Conservation (phyloP, 495 filamentous ascomycete genomes). For the Aspergillus avenaceus region DNA sequence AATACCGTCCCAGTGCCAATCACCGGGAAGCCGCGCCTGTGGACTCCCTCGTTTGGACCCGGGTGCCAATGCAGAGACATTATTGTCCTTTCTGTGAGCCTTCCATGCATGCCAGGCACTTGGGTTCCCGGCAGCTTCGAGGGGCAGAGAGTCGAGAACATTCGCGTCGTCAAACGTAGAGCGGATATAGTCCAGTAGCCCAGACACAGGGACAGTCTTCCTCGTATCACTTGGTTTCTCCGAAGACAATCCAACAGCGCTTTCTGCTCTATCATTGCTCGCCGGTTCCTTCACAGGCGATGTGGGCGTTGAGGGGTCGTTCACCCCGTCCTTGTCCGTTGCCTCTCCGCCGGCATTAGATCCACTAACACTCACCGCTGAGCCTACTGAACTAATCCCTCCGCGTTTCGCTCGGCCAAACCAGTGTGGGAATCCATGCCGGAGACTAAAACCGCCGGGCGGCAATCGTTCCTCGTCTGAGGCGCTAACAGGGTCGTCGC, state of each 20-base stretch:
- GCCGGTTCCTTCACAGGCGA: conserved; percentile 1
- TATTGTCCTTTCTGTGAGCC: conserved; percentile 49
- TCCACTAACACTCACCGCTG: conserved; percentile 33
- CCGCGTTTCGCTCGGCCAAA: conserved; percentile 53
- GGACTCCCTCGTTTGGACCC: conserved; percentile 28
- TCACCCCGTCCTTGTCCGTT: not conserved
- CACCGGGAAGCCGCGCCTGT: conserved; percentile 58
- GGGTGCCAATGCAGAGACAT: conserved; percentile 3
- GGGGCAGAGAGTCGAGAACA: conserved; percentile 72
- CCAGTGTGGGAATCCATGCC: conserved; percentile 89
- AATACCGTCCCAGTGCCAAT: conserved; percentile 96
- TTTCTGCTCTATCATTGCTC: conserved; percentile 4
- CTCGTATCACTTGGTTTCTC: conserved; percentile 19
- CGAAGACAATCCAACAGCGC: conserved; percentile 13
- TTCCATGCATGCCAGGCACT: conserved; percentile 91
- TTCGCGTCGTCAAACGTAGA: conserved; percentile 72
- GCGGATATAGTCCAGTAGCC: conserved; percentile 72
- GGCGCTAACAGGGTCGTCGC: conserved; percentile 68
- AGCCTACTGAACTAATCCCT: conserved; percentile 22
- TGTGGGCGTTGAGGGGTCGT: not conserved
- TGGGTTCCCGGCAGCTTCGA: conserved; percentile 79
- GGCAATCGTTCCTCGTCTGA: conserved; percentile 76
- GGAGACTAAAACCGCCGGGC: conserved; percentile 81
- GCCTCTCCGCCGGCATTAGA: conserved; percentile 1
- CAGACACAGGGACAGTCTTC: conserved; percentile 29